Percentiles rank a stretch among this genome's conserved stretches.
Evolutionary conservation across 768 basidiomycete species (phyloP).

Genomic region (Tubosaeta sp.): DNA sequence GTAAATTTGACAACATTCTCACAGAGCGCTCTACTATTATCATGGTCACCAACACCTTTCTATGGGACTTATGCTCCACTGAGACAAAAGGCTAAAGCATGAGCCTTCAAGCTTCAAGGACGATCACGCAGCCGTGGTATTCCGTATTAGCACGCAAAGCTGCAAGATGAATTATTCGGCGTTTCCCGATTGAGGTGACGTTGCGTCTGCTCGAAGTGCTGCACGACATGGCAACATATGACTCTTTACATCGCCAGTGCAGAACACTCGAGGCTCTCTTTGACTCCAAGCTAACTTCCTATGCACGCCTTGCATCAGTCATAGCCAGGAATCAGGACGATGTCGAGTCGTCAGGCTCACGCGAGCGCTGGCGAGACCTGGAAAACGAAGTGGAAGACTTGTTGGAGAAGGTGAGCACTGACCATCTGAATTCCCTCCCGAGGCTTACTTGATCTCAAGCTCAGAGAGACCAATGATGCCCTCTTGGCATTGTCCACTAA

Average conservation of each 20-base stretch:
- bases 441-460: slow-evolving; percentile 41
- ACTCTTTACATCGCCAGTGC: slow-evolving; percentile 86
- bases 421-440: neutral
- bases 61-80: too few species aligned
- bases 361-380: slow-evolving; percentile 73
- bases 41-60: too few species aligned
- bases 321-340: slow-evolving; percentile 53
- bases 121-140: too few species aligned
- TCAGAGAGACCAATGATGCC: slow-evolving; percentile 83
- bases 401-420: slow-evolving; percentile 65
- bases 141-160: too few species aligned
- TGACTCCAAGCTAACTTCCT: slow-evolving; percentile 86
- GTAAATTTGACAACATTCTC: too few species aligned
- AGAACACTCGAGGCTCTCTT: slow-evolving; percentile 91
- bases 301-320: slow-evolving; percentile 77
- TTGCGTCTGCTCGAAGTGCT: too few species aligned
- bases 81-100: too few species aligned
- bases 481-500: slow-evolving; percentile 63
- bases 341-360: slow-evolving; percentile 66
- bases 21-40: too few species aligned
- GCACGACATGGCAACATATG: slow-evolving; percentile 72
- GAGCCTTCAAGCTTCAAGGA: too few species aligned
- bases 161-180: too few species aligned
- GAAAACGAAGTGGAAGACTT: slow-evolving; percentile 86
- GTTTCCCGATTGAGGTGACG: slow-evolving; percentile 10